Evolutionary conservation across 2,329 filamentous ascomycete genomes (phyloP).

Genomic region (Eurotiales sp.): DNA sequence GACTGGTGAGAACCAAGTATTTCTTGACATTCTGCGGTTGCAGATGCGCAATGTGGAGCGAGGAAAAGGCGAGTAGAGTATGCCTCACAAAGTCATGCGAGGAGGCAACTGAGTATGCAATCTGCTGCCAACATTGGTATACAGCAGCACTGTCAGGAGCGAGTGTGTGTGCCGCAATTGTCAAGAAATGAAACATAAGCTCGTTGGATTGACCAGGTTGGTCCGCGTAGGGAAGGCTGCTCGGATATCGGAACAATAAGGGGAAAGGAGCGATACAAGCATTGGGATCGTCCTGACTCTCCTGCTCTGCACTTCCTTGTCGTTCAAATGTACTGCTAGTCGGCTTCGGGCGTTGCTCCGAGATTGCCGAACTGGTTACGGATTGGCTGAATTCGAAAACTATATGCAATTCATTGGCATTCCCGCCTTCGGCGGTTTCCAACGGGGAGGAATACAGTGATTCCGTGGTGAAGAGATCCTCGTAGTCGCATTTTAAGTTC

Average conservation of each 20-base stretch:
- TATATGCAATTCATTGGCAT: slow-evolving; percentile 5
- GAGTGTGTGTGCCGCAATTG: slow-evolving; percentile 6
- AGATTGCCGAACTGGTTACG: background rate
- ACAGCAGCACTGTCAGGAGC: slow-evolving; percentile 1
- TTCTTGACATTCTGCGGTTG: slow-evolving; percentile 4
- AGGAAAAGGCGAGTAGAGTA: slow-evolving; percentile 12
- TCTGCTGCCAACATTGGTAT: slow-evolving; percentile 9
- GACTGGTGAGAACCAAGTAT: slow-evolving; percentile 8
- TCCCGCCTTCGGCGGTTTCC: background rate
- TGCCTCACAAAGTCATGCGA: slow-evolving; percentile 8
- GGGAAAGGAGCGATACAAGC: background rate
- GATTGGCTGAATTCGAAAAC: slow-evolving; percentile 6
- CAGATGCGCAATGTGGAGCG: slow-evolving; percentile 12
- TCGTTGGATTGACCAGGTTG: slow-evolving; percentile 2
- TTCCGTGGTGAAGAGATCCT: slow-evolving; percentile 5
- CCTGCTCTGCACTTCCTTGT: background rate
- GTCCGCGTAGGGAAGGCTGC: background rate
- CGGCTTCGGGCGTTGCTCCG: slow-evolving; percentile 1
- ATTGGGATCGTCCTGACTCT: background rate
- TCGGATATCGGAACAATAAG: slow-evolving; percentile 1
- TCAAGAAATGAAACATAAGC: slow-evolving; percentile 13
- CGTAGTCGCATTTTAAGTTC: slow-evolving; percentile 14
- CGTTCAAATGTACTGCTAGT: background rate
- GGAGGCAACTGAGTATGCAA: slow-evolving; percentile 6
- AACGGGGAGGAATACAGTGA: background rate